Evolutionary conservation across 495 filamentous ascomycete species (phyloP).

Genomic region (Pyronema domesticum): DNA sequence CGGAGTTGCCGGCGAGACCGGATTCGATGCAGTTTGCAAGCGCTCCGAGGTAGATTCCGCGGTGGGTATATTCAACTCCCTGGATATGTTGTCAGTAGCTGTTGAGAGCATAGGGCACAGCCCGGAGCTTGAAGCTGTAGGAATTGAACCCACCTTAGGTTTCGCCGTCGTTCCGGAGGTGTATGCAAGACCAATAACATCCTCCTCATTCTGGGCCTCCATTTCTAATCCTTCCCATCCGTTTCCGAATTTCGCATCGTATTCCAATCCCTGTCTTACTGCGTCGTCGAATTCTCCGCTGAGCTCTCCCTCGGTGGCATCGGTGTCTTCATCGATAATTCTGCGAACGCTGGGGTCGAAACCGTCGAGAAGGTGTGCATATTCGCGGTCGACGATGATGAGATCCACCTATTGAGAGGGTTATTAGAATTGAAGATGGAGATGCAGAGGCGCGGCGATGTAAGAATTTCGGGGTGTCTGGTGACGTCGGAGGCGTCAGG

Average conservation of each 20-base stretch:
- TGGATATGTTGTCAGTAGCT: background rate
- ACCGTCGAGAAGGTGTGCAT: conserved; percentile 43
- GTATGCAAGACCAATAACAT: conserved; percentile 67
- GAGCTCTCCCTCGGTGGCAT: conserved; percentile 53
- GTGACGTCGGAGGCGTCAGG: too few species aligned
- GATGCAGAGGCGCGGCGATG: too few species aligned
- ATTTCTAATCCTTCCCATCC: conserved; percentile 65
- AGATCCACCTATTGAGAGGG: conserved; percentile 49
- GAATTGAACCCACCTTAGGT: too few species aligned
- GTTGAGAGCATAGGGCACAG: too few species aligned
- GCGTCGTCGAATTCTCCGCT: conserved; percentile 70
- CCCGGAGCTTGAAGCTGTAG: too few species aligned
- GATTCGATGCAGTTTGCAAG: conserved; percentile 78
- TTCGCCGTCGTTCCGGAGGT: conserved; percentile 83
- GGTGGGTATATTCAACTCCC: conserved; percentile 81
- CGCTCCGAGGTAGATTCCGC: conserved; percentile 69
- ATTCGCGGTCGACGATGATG: conserved; percentile 82
- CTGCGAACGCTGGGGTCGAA: conserved; percentile 51
- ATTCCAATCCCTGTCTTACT: conserved; percentile 57
- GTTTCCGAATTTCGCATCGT: conserved; percentile 45
- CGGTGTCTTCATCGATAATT: conserved; percentile 73
- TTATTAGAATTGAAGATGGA: background rate
- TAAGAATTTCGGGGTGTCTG: too few species aligned
- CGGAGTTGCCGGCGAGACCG: conserved; percentile 35
- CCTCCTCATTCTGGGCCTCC: conserved; percentile 56